These are phyloP conservation scores for Grigorovia yakushimaensis DNA, from an alignment of 805 yeast genomes.

Conservation along the genomic window DNA sequence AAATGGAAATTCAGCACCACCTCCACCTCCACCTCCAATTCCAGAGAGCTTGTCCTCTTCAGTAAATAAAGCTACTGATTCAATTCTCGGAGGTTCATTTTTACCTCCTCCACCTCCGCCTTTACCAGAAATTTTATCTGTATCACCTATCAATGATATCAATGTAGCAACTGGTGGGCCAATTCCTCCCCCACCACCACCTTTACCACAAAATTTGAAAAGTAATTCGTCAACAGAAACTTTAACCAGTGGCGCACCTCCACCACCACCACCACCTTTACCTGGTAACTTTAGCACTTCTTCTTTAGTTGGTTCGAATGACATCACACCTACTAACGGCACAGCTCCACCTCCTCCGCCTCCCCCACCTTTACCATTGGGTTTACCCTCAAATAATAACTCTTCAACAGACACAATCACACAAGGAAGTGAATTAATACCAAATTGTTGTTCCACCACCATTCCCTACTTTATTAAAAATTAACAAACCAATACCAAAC, in stretches of 20 bases:
- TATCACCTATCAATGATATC: background rate
- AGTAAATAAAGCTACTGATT: background rate
- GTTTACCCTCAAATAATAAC: background rate
- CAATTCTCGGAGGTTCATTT: background rate
- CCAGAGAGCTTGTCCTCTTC: background rate
- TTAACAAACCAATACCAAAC: background rate
- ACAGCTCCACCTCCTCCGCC: constrained; percentile 29
- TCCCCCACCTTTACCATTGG: constrained; percentile 28
- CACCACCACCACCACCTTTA: constrained; percentile 26
- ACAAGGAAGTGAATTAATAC: constrained; percentile 8
- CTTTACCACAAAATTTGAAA: background rate
- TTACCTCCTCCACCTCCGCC: constrained; percentile 16
- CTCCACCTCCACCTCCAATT: constrained; percentile 20
- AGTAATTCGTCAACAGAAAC: constrained; percentile 7
- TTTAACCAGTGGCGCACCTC: constrained; percentile 18
- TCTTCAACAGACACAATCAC: background rate
- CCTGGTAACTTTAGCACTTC: constrained; percentile 1
- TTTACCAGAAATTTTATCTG: constrained; percentile 4
- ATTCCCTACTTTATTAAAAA: constrained; percentile 1
- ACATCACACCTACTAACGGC: no score
- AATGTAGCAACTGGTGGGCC: background rate
- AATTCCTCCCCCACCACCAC: constrained; percentile 15
- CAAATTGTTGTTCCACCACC: constrained; percentile 20
- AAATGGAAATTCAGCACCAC: constrained; percentile 12
- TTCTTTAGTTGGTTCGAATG: no score